A percentile compares a stretch with the other conserved stretches of the same genome.
Evolutionary conservation across 495 filamentous ascomycete species (phyloP).

Genomic region (Aspergillus steynii): DNA sequence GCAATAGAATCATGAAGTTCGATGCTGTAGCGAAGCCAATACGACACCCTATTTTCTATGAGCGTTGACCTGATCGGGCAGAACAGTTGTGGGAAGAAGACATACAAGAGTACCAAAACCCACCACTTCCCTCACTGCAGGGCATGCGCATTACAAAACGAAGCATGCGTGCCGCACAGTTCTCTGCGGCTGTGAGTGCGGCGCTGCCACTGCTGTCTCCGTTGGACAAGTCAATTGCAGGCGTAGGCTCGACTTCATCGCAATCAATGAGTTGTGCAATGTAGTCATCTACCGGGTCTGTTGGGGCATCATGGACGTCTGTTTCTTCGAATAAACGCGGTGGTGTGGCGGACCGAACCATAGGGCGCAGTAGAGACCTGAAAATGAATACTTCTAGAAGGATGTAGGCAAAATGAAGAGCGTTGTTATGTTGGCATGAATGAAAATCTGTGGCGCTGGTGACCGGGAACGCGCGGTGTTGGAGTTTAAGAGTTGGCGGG

Average conservation of each 20-base stretch:
- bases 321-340: constrained; percentile 34
- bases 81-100: background rate
- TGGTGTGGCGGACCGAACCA: constrained; percentile 34
- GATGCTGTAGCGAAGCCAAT: constrained; percentile 38
- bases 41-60: constrained; percentile 28
- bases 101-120: constrained; percentile 41
- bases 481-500: constrained; percentile 8
- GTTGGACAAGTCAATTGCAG: constrained; percentile 25
- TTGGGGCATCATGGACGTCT: constrained; percentile 9
- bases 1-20: constrained; percentile 34
- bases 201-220: constrained; percentile 24
- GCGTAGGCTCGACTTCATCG: constrained; percentile 17
- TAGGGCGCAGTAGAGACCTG: constrained; percentile 34
- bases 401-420: constrained; percentile 36
- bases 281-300: constrained; percentile 16
- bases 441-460: background rate
- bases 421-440: constrained; percentile 10
- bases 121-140: constrained; percentile 26
- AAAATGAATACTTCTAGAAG: constrained; percentile 35
- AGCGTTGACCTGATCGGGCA: background rate
- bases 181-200: constrained; percentile 33
- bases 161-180: constrained; percentile 35
- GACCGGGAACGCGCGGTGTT: background rate
- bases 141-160: constrained; percentile 30
- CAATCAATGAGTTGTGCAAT: constrained; percentile 15